phyloP scores from a whole-genome alignment of 305 asterid genomes.

The Fraxinus baroniana region DNA sequence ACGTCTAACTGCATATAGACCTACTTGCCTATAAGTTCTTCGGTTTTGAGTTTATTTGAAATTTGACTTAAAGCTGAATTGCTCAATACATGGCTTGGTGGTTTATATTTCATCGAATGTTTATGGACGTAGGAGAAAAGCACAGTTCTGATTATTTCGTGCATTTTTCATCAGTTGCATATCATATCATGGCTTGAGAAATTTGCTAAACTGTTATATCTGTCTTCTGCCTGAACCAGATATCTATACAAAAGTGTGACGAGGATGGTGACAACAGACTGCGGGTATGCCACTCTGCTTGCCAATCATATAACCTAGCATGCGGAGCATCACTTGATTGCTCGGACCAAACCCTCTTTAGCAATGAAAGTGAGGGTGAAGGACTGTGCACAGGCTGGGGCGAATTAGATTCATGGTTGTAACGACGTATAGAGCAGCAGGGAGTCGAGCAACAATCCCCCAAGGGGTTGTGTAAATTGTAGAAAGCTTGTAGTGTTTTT shows the following conservation, averaged over 20 bases:
- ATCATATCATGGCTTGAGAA: not conserved
- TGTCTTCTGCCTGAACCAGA: conserved; percentile 42
- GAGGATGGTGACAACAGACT: conserved; percentile 80
- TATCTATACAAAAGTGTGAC: conserved; percentile 89
- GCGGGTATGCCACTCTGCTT: conserved; percentile 90
- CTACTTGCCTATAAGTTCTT: not conserved
- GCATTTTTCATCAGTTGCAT: not conserved
- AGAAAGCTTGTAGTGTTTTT: conserved; percentile 34
- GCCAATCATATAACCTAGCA: conserved; percentile 80
- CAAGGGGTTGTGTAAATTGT: conserved; percentile 41
- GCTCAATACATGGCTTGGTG: not conserved
- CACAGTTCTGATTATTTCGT: not conserved
- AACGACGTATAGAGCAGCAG: not conserved
- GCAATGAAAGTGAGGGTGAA: conserved; percentile 77
- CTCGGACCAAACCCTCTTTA: conserved; percentile 83
- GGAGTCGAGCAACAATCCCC: not conserved
- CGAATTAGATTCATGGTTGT: conserved; percentile 74
- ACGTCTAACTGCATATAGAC: not conserved
- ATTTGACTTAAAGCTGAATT: not conserved
- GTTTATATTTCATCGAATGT: not conserved
- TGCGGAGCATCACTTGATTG: conserved; percentile 96
- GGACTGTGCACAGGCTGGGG: conserved; percentile 98
- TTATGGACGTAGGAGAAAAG: not conserved
- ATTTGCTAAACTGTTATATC: not conserved
- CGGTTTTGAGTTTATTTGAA: not conserved